phyloP scores from a whole-genome alignment of 306 rosid genomes.

The Malus fusca region DNA sequence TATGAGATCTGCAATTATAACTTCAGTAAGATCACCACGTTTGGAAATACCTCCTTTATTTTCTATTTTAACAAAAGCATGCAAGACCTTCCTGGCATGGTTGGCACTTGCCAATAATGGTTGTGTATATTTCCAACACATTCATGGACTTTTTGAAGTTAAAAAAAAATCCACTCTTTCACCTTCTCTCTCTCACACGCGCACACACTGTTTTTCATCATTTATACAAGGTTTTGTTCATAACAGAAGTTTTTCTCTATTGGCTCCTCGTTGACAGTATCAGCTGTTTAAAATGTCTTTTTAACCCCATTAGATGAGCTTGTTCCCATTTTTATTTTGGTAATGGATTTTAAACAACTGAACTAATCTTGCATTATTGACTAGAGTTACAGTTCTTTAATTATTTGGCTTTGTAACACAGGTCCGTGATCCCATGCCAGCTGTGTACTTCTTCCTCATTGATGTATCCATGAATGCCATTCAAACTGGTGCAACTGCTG shows the following conservation, averaged over 20 bases:
- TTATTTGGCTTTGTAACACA: slow-evolving; percentile 18
- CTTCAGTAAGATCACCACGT: neutral
- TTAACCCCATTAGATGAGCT: neutral
- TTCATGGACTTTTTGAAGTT: neutral
- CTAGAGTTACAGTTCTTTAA: neutral
- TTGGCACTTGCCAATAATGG: neutral
- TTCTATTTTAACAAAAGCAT: neutral
- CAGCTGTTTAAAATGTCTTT: neutral
- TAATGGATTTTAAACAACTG: no score
- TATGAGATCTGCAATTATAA: slow-evolving; percentile 3
- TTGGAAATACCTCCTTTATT: neutral
- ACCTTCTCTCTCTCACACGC: neutral
- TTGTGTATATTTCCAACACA: neutral
- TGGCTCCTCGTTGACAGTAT: neutral
- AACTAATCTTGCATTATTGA: neutral
- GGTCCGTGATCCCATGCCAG: slow-evolving; percentile 99
- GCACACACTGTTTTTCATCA: neutral
- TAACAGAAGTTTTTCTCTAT: neutral
- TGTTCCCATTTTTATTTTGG: neutral
- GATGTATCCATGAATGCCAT: slow-evolving; percentile 96
- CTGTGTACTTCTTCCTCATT: slow-evolving; percentile 86
- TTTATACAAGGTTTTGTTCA: neutral
- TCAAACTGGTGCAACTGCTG: slow-evolving; percentile 99
- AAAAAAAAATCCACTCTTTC: neutral
- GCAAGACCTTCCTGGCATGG: neutral